Evolutionary conservation across 495 filamentous ascomycete species (phyloP).

Genomic region (Penicillium malachiteum): DNA sequence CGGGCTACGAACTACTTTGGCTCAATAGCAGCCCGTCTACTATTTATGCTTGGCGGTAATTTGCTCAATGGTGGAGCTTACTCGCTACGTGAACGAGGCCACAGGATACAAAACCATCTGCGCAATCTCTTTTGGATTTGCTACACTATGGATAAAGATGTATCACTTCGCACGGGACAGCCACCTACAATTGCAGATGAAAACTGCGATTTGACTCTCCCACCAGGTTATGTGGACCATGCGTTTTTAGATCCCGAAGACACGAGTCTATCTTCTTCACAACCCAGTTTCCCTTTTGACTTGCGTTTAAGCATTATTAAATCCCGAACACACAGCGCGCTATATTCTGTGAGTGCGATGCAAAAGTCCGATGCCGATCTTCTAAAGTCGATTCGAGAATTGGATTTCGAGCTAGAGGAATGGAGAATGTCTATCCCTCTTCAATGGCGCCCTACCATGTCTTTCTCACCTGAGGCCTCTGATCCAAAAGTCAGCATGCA

Average conservation of each 20-base stretch:
- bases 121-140: conserved; percentile 55
- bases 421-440: conserved; percentile 49
- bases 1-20: conserved; percentile 43
- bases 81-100: conserved; percentile 2
- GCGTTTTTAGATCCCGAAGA: conserved; percentile 30
- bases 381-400: conserved; percentile 49
- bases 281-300: conserved; percentile 48
- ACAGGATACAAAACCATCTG: conserved; percentile 31
- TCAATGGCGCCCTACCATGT: conserved; percentile 43
- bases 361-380: conserved; percentile 54
- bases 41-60: conserved; percentile 51
- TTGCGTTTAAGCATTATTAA: conserved; percentile 51
- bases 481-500: conserved; percentile 43
- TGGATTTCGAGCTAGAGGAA: conserved; percentile 51
- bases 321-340: conserved; percentile 43
- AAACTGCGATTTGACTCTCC: conserved; percentile 53
- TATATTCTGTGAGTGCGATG: conserved; percentile 47
- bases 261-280: conserved; percentile 15
- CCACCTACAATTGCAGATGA: conserved; percentile 52
- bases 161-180: conserved; percentile 50
- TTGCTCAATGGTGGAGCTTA: conserved; percentile 1
- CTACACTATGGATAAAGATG: conserved; percentile 52
- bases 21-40: conserved; percentile 41
- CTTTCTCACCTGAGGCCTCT: conserved; percentile 35
- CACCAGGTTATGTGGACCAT: conserved; percentile 41